Evolutionary conservation across 345 rosid species (phyloP), one percentile per base, ranked within the genome.

Genomic region (Salix exigua): DNA sequence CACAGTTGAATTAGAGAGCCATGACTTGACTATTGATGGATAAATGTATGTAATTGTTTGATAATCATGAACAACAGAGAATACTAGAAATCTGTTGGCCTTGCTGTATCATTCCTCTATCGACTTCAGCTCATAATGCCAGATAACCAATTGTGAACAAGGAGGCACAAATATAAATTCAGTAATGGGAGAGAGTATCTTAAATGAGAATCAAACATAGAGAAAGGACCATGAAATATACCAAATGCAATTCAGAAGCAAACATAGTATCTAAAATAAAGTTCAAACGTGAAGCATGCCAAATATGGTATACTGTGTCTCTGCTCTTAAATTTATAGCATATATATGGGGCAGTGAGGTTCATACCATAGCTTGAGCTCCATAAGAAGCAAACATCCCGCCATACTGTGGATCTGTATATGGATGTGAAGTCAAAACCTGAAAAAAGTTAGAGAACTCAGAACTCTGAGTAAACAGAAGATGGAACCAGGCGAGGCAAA

Each of bases 381-480:
- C 87, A 83, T 81, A 88, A 44, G 88, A 65, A 76, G 79, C 66
- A 78, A 82, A 42, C 73, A 86, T 66, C 42, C 89, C 88, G 68
- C 81, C 82, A 69, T 84, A 82, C 18, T 82, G 90, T 21, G 82
- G 85, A 85, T 88, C 91, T 30, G 84, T 71, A 83, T 80, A 88
- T 40, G 87, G 91, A 78, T 85, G 77, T 33, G 89, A 73, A 63
- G 88, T 75, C 85, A 87, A 72, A 82, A 87, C 89, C 94, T 90
- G 88, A 78, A 84, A 84, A 33, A 51, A 14, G 80, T 60, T 48
- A 4, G 17, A 58, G 38, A 63, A 70, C 3, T 73, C 23, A 60
- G 46, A 70, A 62, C 28, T 31, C 31, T 51, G 2, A 11, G 66
- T 40, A 30, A 21, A 58, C 12, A 58, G 28, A 58, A 58, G 63